Evolutionary conservation across 176 grass and related monocot species (phyloP), one percentile per base, ranked within the genome.

Genomic region (Oryza longistaminata): DNA sequence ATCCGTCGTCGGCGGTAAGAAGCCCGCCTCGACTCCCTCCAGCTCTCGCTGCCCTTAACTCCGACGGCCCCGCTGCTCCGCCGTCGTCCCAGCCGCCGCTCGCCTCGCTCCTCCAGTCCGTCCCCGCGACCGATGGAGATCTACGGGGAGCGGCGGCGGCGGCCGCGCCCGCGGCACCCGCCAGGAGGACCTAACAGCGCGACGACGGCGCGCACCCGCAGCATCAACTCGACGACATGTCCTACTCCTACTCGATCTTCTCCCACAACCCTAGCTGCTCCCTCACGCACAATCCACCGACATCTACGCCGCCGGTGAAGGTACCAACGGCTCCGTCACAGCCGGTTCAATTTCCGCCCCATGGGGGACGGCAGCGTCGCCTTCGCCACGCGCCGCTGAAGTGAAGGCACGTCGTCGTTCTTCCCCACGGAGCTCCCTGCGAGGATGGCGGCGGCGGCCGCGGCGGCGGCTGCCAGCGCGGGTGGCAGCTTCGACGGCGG

Each of bases 181-280:
- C 82, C 3, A 92, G 85, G 76, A 82, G 88, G 29, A 90, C 88
- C 8, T 96, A 92, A 92, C 81, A 99, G 93, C 88, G 84, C 87
- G 44, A 99, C 75, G 44, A 94, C 92, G 83, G 91, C 88, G 2
- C 91, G 86, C 49, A 94, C 92, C 9, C 69, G 83, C 10, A 89
- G 91, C 83, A 87, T 93, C 44, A 96, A 99, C 81, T 99, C 16
- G 97, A 96, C 83, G 93, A 96, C 85, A 87, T 96, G 85, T 99
- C 97, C 11, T 96, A 94, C 75, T 96, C 96, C 53, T 96, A 91
- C 93, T 99, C 97, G 10, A 82, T 92, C 24, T 96, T 99, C 83
- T 99, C 97, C 4, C 97, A 99, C 90, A 99, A 96, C 86, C 97
- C 97, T 1, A 99, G 97, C 79, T 99, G 97, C 86, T 99, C 97